Evolutionary conservation across 345 rosid genomes (phyloP).

Genomic region (Pugionium dolabratum): DNA sequence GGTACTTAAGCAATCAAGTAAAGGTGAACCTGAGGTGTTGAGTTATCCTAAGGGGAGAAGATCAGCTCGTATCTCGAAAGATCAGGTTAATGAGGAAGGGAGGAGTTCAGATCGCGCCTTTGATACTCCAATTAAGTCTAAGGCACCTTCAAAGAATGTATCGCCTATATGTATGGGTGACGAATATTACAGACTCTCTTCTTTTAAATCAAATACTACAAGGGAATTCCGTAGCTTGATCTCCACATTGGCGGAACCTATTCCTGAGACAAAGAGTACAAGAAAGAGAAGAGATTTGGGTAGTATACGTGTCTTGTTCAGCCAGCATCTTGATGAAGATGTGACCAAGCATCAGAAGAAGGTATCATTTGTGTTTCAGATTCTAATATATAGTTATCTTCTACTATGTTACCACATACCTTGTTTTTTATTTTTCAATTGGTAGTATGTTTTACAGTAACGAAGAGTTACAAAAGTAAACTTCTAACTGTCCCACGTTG

Average conservation of each 20-base stretch:
- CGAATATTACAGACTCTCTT: constrained; percentile 59
- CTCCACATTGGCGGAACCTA: constrained; percentile 41
- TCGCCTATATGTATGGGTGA: constrained; percentile 87
- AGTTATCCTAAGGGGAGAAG: constrained; percentile 56
- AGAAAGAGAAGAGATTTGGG: constrained; percentile 81
- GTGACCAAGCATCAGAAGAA: constrained; percentile 73
- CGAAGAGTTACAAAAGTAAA: constrained; percentile 9
- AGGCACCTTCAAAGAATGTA: constrained; percentile 48
- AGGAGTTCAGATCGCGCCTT: constrained; percentile 26
- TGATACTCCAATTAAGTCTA: constrained; percentile 41
- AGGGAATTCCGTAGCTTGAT: constrained; percentile 56
- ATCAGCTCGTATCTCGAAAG: constrained; percentile 46
- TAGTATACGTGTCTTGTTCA: constrained; percentile 64
- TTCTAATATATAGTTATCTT: not conserved
- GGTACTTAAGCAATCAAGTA: constrained; percentile 21
- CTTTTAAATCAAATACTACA: constrained; percentile 45
- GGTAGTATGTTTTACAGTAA: not conserved
- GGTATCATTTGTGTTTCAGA: constrained; percentile 47
- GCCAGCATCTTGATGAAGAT: constrained; percentile 86
- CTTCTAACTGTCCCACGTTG: constrained; percentile 30
- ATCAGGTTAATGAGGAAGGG: constrained; percentile 39
- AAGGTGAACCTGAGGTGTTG: constrained; percentile 29
- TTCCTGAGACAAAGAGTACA: constrained; percentile 49
- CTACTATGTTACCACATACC: not conserved
- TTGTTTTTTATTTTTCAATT: not conserved